Percentiles rank a stretch among this genome's conserved stretches.
Conservation (phyloP, 2,329 filamentous ascomycete genomes). For the Chrysosporium queenslandicum region DNA sequence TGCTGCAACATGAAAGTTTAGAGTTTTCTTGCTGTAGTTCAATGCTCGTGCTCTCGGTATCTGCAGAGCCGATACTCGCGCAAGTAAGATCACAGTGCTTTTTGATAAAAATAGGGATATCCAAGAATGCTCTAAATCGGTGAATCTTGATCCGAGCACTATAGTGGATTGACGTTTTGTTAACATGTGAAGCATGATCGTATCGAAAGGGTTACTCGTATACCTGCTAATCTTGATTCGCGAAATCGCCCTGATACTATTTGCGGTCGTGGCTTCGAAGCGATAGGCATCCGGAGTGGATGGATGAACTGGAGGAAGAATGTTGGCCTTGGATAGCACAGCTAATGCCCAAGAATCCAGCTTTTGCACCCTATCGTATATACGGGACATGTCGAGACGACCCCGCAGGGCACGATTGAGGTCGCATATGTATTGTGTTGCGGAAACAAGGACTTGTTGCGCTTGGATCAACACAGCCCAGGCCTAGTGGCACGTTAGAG, state of each 20-base stretch:
- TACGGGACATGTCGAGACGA: constrained; percentile 29
- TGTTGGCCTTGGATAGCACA: constrained; percentile 28
- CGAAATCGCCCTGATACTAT: constrained; percentile 34
- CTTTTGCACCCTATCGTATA: constrained; percentile 36
- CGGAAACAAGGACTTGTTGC: constrained; percentile 35
- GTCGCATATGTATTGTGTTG: constrained; percentile 35
- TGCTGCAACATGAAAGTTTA: constrained; percentile 28
- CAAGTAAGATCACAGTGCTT: constrained; percentile 35
- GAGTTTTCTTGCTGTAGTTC: constrained; percentile 19
- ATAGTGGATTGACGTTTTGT: neutral
- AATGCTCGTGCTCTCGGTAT: constrained; percentile 2
- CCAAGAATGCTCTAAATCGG: constrained; percentile 39
- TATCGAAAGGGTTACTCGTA: neutral
- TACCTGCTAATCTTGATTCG: constrained; percentile 39
- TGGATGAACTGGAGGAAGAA: constrained; percentile 20
- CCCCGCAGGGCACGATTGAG: constrained; percentile 32
- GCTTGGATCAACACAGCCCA: constrained; percentile 37
- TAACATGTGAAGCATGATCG: neutral
- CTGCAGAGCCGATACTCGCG: constrained; percentile 14
- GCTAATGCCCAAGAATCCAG: constrained; percentile 34
- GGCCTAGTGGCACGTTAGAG: constrained; percentile 26
- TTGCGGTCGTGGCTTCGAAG: constrained; percentile 31
- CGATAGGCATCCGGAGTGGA: constrained; percentile 22
- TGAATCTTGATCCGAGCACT: constrained; percentile 40
- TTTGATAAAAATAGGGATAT: constrained; percentile 39